Evolutionary conservation across 176 grass and related monocot species (phyloP), one percentile per base, ranked within the genome.

Genomic region (Phragmites australis): DNA sequence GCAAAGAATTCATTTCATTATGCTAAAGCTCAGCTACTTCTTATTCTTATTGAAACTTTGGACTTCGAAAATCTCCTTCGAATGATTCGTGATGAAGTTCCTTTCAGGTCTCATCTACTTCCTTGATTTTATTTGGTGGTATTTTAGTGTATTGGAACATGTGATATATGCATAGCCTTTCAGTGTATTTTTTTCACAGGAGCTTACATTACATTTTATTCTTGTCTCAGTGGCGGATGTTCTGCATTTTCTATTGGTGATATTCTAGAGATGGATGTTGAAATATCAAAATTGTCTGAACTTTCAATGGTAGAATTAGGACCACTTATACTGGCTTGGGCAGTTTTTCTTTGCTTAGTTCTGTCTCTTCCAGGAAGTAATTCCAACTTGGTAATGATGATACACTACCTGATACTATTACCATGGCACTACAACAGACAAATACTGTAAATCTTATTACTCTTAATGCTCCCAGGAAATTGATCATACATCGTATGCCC

Each of bases 1-100:
- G 89, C 88, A 48, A 94, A 82, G 44, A 90, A 81, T 76, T 92
- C 90, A 44, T 92, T 97, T 82, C 76, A 70, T 81, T 85, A 94
- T 88, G 69, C 83, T 69, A 97, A 94, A 90, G 82, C 92, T 83
- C 92, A 97, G 81, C 52, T 97, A 55, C 65, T 97, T 30, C 79
- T 97, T 73, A 83, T 97, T 89, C 85, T 97, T 51, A 78, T 97
- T 68, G 92, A 97, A 85, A 94, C 88, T 45, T 81, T 97, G 88
- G 88, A 94, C 79, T 82, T 97, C 4, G 94, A 97, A 88, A 94
- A 82, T 92, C 87, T 97, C 32, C 86, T 97, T 59, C 67, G 65
- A 57, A 87, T 92, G 89, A 47, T 94, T 85, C 86, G 84, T 47
- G 94, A 97, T 61, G 87, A 90, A 87, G 81, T 92, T 42, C 80